Conservation (phyloP, 2,329 filamentous ascomycete genomes). For the Rutstroemia sp. region DNA sequence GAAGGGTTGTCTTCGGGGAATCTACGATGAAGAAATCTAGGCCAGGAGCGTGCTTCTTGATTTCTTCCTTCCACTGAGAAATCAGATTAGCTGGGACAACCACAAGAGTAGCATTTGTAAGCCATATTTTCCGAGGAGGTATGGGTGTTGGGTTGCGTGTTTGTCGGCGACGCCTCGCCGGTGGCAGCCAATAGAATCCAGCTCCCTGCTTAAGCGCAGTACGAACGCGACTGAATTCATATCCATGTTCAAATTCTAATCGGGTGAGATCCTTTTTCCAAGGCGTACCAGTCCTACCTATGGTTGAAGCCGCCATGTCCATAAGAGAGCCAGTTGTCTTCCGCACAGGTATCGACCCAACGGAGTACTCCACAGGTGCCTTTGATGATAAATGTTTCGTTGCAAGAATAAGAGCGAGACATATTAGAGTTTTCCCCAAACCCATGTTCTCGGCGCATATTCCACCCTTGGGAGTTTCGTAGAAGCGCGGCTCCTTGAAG, state of each 20-base stretch:
- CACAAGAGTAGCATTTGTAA: slow-evolving; percentile 66
- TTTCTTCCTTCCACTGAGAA: slow-evolving; percentile 77
- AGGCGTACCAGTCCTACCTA: slow-evolving; percentile 59
- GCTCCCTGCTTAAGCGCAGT: slow-evolving; percentile 49
- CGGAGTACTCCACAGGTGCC: slow-evolving; percentile 54
- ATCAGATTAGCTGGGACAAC: slow-evolving; percentile 79
- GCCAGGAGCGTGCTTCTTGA: slow-evolving; percentile 64
- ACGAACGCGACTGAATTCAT: background rate
- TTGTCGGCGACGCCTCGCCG: slow-evolving; percentile 33
- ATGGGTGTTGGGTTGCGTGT: slow-evolving; percentile 33
- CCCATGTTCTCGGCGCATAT: slow-evolving; percentile 79
- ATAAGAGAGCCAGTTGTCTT: slow-evolving; percentile 53
- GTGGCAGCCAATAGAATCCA: slow-evolving; percentile 50
- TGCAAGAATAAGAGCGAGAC: slow-evolving; percentile 67
- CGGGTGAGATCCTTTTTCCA: slow-evolving; percentile 61
- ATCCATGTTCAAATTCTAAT: slow-evolving; percentile 9
- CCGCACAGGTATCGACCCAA: slow-evolving; percentile 32
- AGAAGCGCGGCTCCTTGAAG: slow-evolving; percentile 59
- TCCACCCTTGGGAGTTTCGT: slow-evolving; percentile 69
- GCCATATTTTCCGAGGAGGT: slow-evolving; percentile 44
- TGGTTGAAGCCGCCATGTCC: slow-evolving; percentile 67
- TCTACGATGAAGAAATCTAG: slow-evolving; percentile 60
- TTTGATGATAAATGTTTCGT: slow-evolving; percentile 62
- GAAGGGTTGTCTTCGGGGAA: slow-evolving; percentile 44
- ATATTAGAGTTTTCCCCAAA: slow-evolving; percentile 82